phyloP scores from a whole-genome alignment of 225 moss, liverwort and hornwort genomes.

The Sphagnum tenellum region DNA sequence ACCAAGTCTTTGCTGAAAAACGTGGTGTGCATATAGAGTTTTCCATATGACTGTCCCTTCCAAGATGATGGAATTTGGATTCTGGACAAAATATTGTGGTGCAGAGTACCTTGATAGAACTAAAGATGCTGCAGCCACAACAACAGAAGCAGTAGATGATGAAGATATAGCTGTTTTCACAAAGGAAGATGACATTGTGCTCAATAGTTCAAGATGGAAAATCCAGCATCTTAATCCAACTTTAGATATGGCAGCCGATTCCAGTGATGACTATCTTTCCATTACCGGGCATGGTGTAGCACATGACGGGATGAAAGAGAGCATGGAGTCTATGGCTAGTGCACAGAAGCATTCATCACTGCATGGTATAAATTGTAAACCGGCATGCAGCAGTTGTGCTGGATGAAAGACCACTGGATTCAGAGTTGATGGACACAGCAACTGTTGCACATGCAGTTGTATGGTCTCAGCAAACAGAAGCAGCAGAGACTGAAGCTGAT shows the following conservation, averaged over 20 bases:
- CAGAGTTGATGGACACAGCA: conserved; percentile 52
- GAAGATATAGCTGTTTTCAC: conserved; percentile 95
- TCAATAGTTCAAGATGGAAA: conserved; percentile 36
- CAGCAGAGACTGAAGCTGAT: too few species aligned
- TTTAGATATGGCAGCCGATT: conserved; percentile 83
- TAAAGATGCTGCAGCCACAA: conserved; percentile 87
- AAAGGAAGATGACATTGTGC: conserved; percentile 76
- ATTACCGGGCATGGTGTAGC: conserved; percentile 76
- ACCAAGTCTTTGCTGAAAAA: conserved; percentile 98
- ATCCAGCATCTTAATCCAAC: conserved; percentile 79
- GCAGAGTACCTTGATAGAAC: conserved; percentile 95
- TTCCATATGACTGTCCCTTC: conserved; percentile 84
- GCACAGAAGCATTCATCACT: conserved; percentile 66
- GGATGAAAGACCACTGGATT: conserved; percentile 63
- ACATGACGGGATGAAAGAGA: conserved; percentile 80
- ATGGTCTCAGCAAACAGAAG: conserved; percentile 44
- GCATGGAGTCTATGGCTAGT: conserved; percentile 39
- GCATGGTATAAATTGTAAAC: conserved; percentile 55
- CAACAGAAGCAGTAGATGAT: conserved; percentile 95
- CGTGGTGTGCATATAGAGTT: conserved; percentile 83
- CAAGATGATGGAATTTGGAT: conserved; percentile 77
- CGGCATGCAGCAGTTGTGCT: conserved; percentile 95
- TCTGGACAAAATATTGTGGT: conserved; percentile 98
- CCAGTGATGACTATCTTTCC: conserved; percentile 82
- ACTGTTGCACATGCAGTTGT: conserved; percentile 81